Evolutionary conservation across 2,329 filamentous ascomycete genomes (phyloP), one percentile per base, ranked within the genome.

Genomic region (Colletotrichum sp.): DNA sequence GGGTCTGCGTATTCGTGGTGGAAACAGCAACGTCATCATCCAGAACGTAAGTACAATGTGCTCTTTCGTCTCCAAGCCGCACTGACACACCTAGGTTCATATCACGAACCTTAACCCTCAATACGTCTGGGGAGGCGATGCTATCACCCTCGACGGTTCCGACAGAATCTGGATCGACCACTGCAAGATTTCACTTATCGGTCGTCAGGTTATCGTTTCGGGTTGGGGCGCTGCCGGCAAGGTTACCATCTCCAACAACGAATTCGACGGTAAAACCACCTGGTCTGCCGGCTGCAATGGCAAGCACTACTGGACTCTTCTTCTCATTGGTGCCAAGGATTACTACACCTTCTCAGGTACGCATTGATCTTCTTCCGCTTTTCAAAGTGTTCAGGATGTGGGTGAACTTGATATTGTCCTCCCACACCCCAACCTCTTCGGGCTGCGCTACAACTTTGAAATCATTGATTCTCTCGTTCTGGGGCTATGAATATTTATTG

Each of bases 21-120:
- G 82, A 30, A 70, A 66, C 28, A 86, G 82, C 78, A 90, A 90
- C 79, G 87, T 90, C 72, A 89, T 90, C 76, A 83, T 90, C 68
- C 88, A 87, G 66, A 90, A 90, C 80, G 79, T n/a, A n/a, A n/a
- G n/a, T n/a, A n/a, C n/a, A n/a, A n/a, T n/a, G n/a, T n/a, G n/a
- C n/a, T n/a, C n/a, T n/a, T n/a, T n/a, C n/a, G n/a, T n/a, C n/a
- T 6, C 39, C 39, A 44, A 3, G 9, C 24, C 55, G 26, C 24
- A 59, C 21, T 24, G 2, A 59, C 1, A 62, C 28, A 24, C 7
- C 18, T 21, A 64, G 30, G 15, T 36, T 36, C 30, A 64, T 5
- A 64, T 64, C n/a, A 39, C 34, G 34, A 72, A 82, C 32, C 83
- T 89, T 64, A 87, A 88, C 82, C 80, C 85, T 5, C 84, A 78